Evolutionary conservation across 2,329 filamentous ascomycete genomes (phyloP), one percentile per base, ranked within the genome.

Genomic region (Aureobasidium zeae): DNA sequence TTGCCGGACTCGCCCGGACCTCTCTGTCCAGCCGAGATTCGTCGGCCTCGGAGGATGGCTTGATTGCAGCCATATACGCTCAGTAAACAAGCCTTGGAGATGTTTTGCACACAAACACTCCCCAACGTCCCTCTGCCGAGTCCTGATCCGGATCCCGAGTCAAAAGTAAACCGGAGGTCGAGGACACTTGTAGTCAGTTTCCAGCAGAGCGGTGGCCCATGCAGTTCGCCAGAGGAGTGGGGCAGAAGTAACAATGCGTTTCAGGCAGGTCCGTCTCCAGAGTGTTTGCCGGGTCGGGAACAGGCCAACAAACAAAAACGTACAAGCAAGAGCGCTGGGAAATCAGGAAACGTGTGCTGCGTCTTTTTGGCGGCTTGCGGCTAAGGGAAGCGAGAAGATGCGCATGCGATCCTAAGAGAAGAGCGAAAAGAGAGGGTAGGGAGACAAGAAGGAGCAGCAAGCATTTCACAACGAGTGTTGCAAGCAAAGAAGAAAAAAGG

Each of bases 331-430:
- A 21, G 39, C 34, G 34, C 20, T 19, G 29, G 12, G 21, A n/a
- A n/a, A 10, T 43, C 15, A 32, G 17, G 13, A n/a, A 28, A 22
- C 39, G 30, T 43, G 28, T 43, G 39, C 37, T 31, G 37, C 37
- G 37, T 32, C 37, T 41, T 20, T 43, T 22, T 30, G 39, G 30
- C 30, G 30, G 39, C 39, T 33, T 33, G 30, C 30, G 39, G 39
- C 30, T 33, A 34, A 43, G 30, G 12, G 11, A 8, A 11, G 16
- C 28, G 39, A 26, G 30, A 34, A 29, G 16, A 24, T 11, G 29
- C 29, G 39, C 30, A 43, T 43, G 30, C 39, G 28, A 29, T 26
- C 22, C 17, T 13, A 11, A 28, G 19, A 19, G 20, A 13, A 13
- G 28, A 28, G 16, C 28, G 22, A 34, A 20, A 28, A 29, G 30